Percentiles rank a stretch among this genome's conserved stretches.
These are phyloP conservation scores for Arctostaphylos glauca DNA, from an alignment of 148 eudicot species.

Conservation along the genomic window DNA sequence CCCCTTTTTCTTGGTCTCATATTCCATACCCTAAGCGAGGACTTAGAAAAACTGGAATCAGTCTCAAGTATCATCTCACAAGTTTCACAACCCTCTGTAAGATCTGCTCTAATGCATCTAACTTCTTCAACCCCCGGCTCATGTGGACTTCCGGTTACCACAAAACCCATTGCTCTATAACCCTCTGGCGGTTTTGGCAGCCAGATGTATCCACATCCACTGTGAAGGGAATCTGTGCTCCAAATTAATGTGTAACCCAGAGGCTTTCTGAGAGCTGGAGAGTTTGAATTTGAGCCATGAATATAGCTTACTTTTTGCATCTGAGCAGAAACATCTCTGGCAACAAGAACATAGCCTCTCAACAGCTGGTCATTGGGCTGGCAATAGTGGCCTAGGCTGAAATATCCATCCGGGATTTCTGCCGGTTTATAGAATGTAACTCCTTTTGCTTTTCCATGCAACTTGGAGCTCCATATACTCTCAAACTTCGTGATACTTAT, in stretches of 20 bases:
- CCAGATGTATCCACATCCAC: conserved; percentile 67
- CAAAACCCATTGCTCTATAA: conserved; percentile 69
- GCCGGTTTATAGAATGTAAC: conserved; percentile 67
- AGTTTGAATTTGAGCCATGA: conserved; percentile 8
- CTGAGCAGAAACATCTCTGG: conserved; percentile 35
- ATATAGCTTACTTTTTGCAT: not conserved
- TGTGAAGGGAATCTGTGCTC: conserved; percentile 38
- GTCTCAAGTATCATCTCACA: conserved; percentile 46
- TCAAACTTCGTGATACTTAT: conserved; percentile 53
- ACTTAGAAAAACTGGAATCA: conserved; percentile 25
- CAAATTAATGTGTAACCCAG: conserved; percentile 60
- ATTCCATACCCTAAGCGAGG: conserved; percentile 55
- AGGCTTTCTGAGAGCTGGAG: conserved; percentile 66
- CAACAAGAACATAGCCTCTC: conserved; percentile 75
- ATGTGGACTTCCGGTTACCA: conserved; percentile 49
- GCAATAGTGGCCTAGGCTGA: conserved; percentile 76
- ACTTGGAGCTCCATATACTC: conserved; percentile 49
- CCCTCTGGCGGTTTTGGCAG: conserved; percentile 68
- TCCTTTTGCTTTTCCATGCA: conserved; percentile 48
- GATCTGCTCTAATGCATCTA: conserved; percentile 74
- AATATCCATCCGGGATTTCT: conserved; percentile 65
- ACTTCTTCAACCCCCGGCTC: conserved; percentile 71
- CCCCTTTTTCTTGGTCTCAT: conserved; percentile 77
- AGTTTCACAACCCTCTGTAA: conserved; percentile 66
- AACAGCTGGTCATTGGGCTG: conserved; percentile 54